Base-by-base conservation (phyloP, 148 eudicot species). In the Rhododendron ferrugineum region DNA sequence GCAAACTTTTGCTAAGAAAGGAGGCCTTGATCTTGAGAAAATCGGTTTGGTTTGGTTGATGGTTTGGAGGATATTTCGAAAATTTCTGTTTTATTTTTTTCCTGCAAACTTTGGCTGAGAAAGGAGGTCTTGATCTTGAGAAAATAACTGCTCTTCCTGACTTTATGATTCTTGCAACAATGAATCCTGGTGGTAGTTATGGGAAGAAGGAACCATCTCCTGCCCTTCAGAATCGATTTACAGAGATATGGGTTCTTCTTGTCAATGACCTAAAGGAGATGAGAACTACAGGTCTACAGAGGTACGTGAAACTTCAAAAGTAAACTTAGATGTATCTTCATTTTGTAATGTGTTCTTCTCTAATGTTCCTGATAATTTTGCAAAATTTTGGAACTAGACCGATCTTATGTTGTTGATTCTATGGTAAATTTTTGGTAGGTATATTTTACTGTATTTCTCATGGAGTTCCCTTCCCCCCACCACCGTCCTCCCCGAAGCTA, bases 161-260 rank as follows among this genome's bases (percentile, higher is more conserved):
- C 52, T 97, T 97, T 90, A 95, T 97, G 84, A 91, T 97, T 81
- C 96, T 97, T 73, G 98, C 99, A 78, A 97, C 98, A 86, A 97
- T 97, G 99, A 97, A 97, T 80, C 99, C 99, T 86, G 98, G 99
- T 84, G 99, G 99, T 70, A 98, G 95, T 90, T 95, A 89, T 91
- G 99, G 99, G 74, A 97, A 97, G 82, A 97, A 97, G 73, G 99
- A 97, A 87, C 87, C 95, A 46, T 97, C 99, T 56, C 99, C 98
- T 44, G 99, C 99, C 44, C 98, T 97, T 78, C 99, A 98, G 85
- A 97, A 97, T 87, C 90, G 99, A 80, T 95, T 97, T 87, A 97
- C 99, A 32, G 99, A 97, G 90, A 95, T 97, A 85, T 97, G 99
- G 99, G 98, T 97, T 78, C 99, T 98, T 58, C 86, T 98, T 80